Base-by-base conservation (phyloP, 1,284 basidiomycete species). In the Sanghuangporus sanghuang region DNA sequence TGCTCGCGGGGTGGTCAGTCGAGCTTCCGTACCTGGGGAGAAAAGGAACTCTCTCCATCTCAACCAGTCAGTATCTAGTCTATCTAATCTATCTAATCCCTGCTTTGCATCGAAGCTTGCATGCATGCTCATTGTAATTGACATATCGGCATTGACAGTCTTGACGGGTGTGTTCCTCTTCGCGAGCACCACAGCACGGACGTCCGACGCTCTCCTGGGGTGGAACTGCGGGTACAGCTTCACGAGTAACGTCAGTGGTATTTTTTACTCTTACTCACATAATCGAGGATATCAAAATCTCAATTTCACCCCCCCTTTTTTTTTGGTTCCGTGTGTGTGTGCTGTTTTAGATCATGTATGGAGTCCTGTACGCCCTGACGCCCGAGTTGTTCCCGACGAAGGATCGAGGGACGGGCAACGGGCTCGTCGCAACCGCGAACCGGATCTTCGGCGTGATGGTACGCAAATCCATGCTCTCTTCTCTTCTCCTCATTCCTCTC, bases 351-450 rank as follows among this genome's bases (percentile, higher is more conserved):
- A 77, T 90, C 64, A 91, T 92, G 89, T 91, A 90, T 66, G 88
- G 87, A 14, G 87, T 91, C 0, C 73, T 91, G 63, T 92, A 90
- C 68, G 87, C 87, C 9, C 69, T 87, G 53, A 84, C 85, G 0
- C 85, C 86, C 1, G 89, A 92, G 71, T 71, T 90, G 8, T 91
- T 92, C 76, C 87, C 89, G 3, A 85, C 87, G 2, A 89, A 85
- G 67, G 85, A 89, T 67, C 76, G 90, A 61, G 87, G 84, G 4
- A 88, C 85, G 2, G 85, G 84, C 12, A 87, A 85, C 64, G 83
- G 82, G 2, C 75, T 89, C 36, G 80, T 80, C 3, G 80, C 81
- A 16, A 81, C 77, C 46, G 83, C 81, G 3, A 85, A 81, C 65
- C 80, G 85, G 58, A 74, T 84, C 62, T 89, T 85, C 68, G 85